A percentile compares a stretch with the other conserved stretches of the same genome.
These are phyloP conservation scores for Stephanodiscus minutulus DNA, from an alignment of 108 stramenopile species.

Conservation along the genomic window DNA sequence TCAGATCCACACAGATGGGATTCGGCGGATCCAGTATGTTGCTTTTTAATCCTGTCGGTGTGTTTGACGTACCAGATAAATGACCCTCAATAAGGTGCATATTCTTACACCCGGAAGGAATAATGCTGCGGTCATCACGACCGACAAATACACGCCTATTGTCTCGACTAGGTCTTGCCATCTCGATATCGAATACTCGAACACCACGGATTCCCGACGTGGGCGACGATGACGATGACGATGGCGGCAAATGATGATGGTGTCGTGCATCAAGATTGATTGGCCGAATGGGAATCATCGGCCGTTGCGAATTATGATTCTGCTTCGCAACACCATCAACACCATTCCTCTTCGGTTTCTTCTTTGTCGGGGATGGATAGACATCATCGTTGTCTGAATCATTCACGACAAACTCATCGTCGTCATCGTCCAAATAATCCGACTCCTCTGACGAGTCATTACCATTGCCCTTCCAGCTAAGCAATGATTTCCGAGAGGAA, in stretches of 20 bases:
- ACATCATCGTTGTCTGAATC: background rate
- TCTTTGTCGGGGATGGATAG: background rate
- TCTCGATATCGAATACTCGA: constrained; percentile 12
- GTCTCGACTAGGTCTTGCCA: background rate
- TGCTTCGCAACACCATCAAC: background rate
- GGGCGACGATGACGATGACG: background rate
- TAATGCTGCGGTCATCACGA: background rate
- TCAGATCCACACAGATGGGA: background rate
- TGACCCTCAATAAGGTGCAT: background rate
- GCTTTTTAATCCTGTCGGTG: background rate
- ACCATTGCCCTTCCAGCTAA: background rate
- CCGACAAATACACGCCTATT: background rate
- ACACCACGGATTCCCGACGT: background rate
- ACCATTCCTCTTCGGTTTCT: background rate
- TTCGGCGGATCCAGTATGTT: background rate
- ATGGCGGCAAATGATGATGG: background rate
- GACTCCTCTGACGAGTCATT: constrained; percentile 5
- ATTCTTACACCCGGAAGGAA: background rate
- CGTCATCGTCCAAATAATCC: constrained; percentile 14
- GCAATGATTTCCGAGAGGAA: background rate
- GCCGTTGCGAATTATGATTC: background rate
- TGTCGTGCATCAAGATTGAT: background rate
- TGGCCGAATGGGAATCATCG: background rate
- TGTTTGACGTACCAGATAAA: background rate
- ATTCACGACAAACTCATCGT: constrained; percentile 5